Percentiles rank a stretch among this genome's conserved stretches.
These are phyloP conservation scores for Beauveria bassiana DNA, from an alignment of 2,329 filamentous ascomycete species.

Conservation along the genomic window DNA sequence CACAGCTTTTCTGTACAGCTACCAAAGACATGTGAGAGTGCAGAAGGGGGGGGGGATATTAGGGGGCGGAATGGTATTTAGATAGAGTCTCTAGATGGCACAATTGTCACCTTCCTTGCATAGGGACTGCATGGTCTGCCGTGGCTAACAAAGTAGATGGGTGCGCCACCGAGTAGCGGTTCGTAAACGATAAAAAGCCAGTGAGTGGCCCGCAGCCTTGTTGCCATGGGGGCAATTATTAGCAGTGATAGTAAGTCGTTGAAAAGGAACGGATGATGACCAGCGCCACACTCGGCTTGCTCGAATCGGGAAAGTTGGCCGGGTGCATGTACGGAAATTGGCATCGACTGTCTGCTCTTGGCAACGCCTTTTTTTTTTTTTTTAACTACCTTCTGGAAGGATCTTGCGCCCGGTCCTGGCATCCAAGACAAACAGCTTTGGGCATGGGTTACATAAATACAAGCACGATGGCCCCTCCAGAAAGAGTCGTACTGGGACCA, in stretches of 20 bases:
- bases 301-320: neutral
- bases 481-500: neutral
- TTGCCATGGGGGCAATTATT: neutral
- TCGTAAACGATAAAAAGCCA: neutral
- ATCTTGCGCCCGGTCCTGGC: neutral
- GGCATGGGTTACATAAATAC: too few species aligned
- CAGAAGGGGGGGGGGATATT: neutral
- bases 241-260: neutral
- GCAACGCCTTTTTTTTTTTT: neutral
- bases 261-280: neutral
- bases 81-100: conserved; percentile 3
- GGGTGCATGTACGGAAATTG: conserved; percentile 3
- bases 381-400: neutral
- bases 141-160: neutral
- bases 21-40: neutral
- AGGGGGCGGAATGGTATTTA: neutral
- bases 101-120: neutral
- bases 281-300: neutral
- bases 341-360: neutral
- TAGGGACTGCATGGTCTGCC: neutral
- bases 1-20: neutral
- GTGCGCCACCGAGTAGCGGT: conserved; percentile 4
- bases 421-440: neutral
- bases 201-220: neutral
- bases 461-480: neutral